Conservation (phyloP, 148 eudicot species). For the Nepenthes mirabilis region DNA sequence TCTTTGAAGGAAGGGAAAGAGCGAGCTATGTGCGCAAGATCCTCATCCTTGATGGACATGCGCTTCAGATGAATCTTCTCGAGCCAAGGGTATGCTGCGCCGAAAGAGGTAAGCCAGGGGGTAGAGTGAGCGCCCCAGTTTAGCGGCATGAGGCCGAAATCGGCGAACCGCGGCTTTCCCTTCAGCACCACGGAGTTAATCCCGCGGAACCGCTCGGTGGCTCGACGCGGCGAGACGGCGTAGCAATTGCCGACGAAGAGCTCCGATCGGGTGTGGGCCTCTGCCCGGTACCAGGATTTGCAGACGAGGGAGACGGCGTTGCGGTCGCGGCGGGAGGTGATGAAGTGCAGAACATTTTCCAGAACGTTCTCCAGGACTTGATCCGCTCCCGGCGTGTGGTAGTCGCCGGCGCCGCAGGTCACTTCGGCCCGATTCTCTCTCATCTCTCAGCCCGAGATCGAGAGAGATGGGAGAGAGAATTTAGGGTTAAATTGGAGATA, state of each 20-base stretch:
- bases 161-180: conserved; percentile 69
- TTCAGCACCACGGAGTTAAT: conserved; percentile 33
- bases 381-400: conserved; percentile 37
- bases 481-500: not conserved
- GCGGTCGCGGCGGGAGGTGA: conserved; percentile 44
- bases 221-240: conserved; percentile 36
- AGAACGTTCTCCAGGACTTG: conserved; percentile 64
- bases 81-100: conserved; percentile 25
- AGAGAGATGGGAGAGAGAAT: not conserved
- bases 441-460: conserved; percentile 3
- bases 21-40: conserved; percentile 24
- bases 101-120: conserved; percentile 36
- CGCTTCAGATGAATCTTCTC: conserved; percentile 48
- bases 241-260: conserved; percentile 74
- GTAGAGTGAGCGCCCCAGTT: conserved; percentile 56
- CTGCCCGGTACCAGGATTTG: conserved; percentile 60
- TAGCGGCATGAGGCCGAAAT: conserved; percentile 50
- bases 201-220: conserved; percentile 29
- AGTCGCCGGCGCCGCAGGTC: conserved; percentile 8
- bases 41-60: conserved; percentile 50
- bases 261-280: conserved; percentile 60
- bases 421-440: conserved; percentile 10
- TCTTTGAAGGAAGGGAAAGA: conserved; percentile 36
- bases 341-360: conserved; percentile 52
- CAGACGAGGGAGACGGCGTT: conserved; percentile 54